Evolutionary conservation across 768 basidiomycete genomes (phyloP), one percentile per base, ranked within the genome.

Genomic region (Pleurotus tuber-regium): DNA sequence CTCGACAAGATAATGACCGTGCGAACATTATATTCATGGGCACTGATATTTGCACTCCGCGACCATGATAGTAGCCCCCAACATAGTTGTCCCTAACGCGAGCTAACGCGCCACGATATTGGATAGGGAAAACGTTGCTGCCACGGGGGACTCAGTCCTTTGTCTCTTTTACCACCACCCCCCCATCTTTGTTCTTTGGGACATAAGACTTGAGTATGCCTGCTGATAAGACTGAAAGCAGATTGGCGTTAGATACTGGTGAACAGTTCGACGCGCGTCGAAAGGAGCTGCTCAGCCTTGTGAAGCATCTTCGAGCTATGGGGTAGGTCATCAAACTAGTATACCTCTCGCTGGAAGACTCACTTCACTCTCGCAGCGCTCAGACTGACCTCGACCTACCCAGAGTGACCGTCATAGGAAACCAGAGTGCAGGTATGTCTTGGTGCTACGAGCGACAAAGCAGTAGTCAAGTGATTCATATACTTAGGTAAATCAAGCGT

Each of bases 321-420:
- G 72, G 68, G 70, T 69, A 52, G 12, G 61, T 46, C 18, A 30
- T 42, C n/a, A 16, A n/a, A n/a, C n/a, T n/a, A n/a, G n/a, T n/a
- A n/a, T n/a, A 25, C 14, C 14, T 18, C 24, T 25, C 12, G 43
- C 12, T 14, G 25, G 4, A 23, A 10, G 12, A 29, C 30, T 30
- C 1, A 43, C 35, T 46, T 11, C 18, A 29, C 9, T 23, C 11
- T 21, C 19, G 19, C 10, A 75, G 76, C 1, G 69, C 71, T 1
- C 73, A 78, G 60, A 66, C 65, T 3, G 72, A 77, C 19, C 59
- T 80, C 9, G 77, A 80, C 50, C 61, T 81, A 4, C 77, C 79
- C 6, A 63, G 76, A 6, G 74, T 80, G 38, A 73, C 72, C 16
- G 75, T 79, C 35, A 77, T 79, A 31, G 79, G 79, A 11, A 78